Conservation (phyloP, 2,329 filamentous ascomycete genomes). For the Fusarium chlamydosporum region DNA sequence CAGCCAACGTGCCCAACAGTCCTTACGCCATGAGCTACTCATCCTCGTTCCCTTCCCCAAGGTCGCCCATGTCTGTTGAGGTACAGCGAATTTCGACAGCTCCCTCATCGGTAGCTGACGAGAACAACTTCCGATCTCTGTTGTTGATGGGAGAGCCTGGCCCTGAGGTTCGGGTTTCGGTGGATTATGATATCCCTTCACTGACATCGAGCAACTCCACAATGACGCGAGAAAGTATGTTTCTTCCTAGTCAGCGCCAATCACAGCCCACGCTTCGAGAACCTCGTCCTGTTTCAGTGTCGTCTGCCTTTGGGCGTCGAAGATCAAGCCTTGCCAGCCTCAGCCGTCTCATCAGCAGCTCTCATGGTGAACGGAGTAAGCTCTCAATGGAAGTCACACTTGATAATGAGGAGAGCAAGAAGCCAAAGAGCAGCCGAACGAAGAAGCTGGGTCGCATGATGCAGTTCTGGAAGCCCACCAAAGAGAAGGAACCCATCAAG, state of each 20-base stretch:
- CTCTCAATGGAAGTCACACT: constrained; percentile 76
- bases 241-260: constrained; percentile 61
- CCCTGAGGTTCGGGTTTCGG: constrained; percentile 78
- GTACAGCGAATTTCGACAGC: constrained; percentile 80
- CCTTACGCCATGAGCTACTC: constrained; percentile 75
- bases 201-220: constrained; percentile 82
- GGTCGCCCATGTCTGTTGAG: constrained; percentile 78
- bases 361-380: constrained; percentile 81
- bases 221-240: constrained; percentile 77
- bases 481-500: constrained; percentile 66
- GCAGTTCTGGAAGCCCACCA: constrained; percentile 81
- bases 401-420: constrained; percentile 69
- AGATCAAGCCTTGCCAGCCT: constrained; percentile 83
- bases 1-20: constrained; percentile 67
- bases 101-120: constrained; percentile 79
- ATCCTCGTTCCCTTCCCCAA: constrained; percentile 78
- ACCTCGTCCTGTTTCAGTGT: constrained; percentile 74
- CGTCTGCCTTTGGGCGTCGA: constrained; percentile 75
- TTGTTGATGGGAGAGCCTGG: constrained; percentile 78
- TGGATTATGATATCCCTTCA: constrained; percentile 79
- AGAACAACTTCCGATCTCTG: constrained; percentile 77
- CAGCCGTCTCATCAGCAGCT: constrained; percentile 80
- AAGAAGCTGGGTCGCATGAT: constrained; percentile 81
- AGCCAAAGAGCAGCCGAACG: constrained; percentile 72
- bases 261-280: constrained; percentile 65